Evolutionary conservation across 192 early-diverging fungal genomes (phyloP), one percentile per base, ranked within the genome.

Genomic region (Backusella tuberculispora): DNA sequence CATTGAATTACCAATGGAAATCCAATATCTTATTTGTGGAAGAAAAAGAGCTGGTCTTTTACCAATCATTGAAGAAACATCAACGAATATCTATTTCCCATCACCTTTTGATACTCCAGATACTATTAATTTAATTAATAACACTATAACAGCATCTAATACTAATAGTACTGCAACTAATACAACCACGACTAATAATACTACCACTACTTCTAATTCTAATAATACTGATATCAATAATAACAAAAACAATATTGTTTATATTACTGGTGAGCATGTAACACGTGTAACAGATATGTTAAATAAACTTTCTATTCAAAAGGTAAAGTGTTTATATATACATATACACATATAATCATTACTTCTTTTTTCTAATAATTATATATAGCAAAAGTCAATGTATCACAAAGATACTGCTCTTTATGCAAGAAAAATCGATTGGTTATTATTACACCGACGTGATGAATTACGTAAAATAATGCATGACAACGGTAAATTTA

Each of bases 51-150:
- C 81, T 17, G 79, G 79, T 14, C 76, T 95, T 15, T 84, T 90
- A 60, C 76, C 85, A 5, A 84, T 95, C 47, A 95, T 94, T 92
- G 86, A 89, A 50, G 88, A 89, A 63, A 90, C 87, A 17, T 45
- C 80, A 60, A 91, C 90, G 43, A 93, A 88, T 74, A 89, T 95
- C 46, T 95, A 95, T 80, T 74, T 95, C 42, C 90, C 92, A 26
- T 87, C 86, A 2, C 87, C 91, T 26, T 87, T 92, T 73, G 53
- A 60, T 60, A 60, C 53, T 26, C 53, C 53, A 12, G 24, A 8
- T 24, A 60, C 21, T 13, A 34, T 34, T 34, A 34, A 34, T 34
- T 34, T 2, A 34, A 50, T 2, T 46, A 46, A 10, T 34, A 34
- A 1, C 29, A 34, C 29, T 2, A 34, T 34, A 14, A 46, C 3